Base-by-base conservation (phyloP, 176 grass and related monocot genomes). In the Luzula sylvatica region DNA sequence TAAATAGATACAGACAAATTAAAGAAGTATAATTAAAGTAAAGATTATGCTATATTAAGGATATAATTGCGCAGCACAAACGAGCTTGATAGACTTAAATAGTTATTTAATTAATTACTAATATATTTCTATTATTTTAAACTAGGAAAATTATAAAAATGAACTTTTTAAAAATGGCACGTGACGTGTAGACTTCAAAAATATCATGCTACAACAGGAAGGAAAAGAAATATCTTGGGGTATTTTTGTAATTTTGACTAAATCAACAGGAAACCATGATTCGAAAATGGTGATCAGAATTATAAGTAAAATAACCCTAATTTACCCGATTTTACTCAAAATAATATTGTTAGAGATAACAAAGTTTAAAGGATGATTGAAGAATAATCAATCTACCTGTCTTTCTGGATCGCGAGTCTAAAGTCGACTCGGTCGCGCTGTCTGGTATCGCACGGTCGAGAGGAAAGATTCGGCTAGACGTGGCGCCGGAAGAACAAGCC, bases 401-500 rank as follows among this genome's bases (percentile, higher is more conserved):
- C 16, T 64, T 13, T 21, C 62, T 51, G 59, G 52, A 55, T 8
- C 40, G 3, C 20, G 53, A 38, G 32, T 66, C 52, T 23, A 70
- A 78, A 53, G 81, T 87, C 50, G 88, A 94, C 82, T 94, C 88
- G 7, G 78, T 78, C 57, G 75, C 82, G 75, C 82, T 94, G 75
- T 94, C 88, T 1, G 82, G 87, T 46, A 87, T 68, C 13, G 58
- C 68, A 20, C 88, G 82, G 26, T 83, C 72, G 43, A 94, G 80
- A 47, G 72, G 65, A 16, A 51, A 40, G 18, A 35, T 46, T 28
- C 43, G 5, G 30, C 11, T 13, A 52, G 23, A 49, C 5, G 8
- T 45, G 38, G 6, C 67, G 14, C 22, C 15, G 18, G 53, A 49
- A 44, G 61, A 75, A 8, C 45, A 51, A 28, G 24, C 50, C n/a